Percentiles rank a stretch among this genome's conserved stretches.
These are phyloP conservation scores for Entoloma clypeatum DNA, from an alignment of 1,284 basidiomycete genomes.

Conservation along the genomic window DNA sequence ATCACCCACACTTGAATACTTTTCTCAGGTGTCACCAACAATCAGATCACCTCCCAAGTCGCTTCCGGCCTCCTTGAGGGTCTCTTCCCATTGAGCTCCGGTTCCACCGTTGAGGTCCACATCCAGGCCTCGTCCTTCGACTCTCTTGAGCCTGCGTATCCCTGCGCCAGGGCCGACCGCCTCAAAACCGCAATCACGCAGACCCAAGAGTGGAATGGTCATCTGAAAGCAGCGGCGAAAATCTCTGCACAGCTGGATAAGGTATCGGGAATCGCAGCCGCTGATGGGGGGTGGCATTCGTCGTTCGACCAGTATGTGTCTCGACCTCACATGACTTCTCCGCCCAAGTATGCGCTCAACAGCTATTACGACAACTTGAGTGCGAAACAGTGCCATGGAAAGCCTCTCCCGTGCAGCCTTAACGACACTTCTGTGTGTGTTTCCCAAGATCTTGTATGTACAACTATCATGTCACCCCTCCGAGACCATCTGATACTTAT, in stretches of 20 bases:
- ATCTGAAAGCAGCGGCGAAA: conserved; percentile 31
- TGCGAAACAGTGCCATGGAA: conserved; percentile 45
- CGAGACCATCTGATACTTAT: neutral
- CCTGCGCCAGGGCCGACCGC: conserved; percentile 34
- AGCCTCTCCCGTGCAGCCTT: conserved; percentile 39
- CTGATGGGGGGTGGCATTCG: conserved; percentile 42
- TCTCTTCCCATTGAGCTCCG: conserved; percentile 36
- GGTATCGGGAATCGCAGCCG: conserved; percentile 37
- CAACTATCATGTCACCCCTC: neutral
- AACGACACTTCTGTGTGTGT: conserved; percentile 41
- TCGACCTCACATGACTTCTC: neutral
- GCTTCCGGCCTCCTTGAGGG: conserved; percentile 43
- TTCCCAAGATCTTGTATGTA: conserved; percentile 36
- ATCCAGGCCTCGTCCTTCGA: conserved; percentile 39
- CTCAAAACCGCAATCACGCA: conserved; percentile 34
- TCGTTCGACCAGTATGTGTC: conserved; percentile 43
- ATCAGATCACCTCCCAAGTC: conserved; percentile 47
- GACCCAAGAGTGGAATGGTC: conserved; percentile 35
- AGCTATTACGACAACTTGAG: conserved; percentile 49
- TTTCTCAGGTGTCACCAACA: conserved; percentile 42
- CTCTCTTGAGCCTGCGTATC: conserved; percentile 41
- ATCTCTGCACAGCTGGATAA: conserved; percentile 38
- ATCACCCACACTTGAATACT: neutral
- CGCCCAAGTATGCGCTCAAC: neutral
- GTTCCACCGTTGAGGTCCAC: conserved; percentile 28